phyloP scores from a whole-genome alignment of 2,329 filamentous ascomycete genomes.

The Aspergillus tanneri region DNA sequence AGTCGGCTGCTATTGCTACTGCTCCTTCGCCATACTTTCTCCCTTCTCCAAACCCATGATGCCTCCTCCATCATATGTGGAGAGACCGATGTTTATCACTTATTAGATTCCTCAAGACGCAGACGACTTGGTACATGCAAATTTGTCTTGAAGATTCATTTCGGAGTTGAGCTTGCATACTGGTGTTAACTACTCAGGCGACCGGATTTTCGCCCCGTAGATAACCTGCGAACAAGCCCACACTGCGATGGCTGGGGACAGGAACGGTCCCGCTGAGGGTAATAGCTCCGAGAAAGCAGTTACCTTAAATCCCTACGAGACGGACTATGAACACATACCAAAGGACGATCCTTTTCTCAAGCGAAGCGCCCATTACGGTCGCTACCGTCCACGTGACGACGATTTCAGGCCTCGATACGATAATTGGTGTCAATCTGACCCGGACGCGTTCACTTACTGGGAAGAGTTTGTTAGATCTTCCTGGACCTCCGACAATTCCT shows the following conservation, averaged over 20 bases:
- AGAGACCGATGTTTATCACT: conserved; percentile 9
- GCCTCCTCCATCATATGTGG: conserved; percentile 11
- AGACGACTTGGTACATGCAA: background rate
- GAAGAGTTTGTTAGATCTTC: conserved; percentile 32
- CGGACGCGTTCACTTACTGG: conserved; percentile 36
- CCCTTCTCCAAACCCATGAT: conserved; percentile 12
- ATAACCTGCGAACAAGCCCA: conserved; percentile 4
- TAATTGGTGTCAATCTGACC: conserved; percentile 34
- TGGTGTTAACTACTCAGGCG: background rate
- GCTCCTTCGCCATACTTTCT: too few relatives aligned
- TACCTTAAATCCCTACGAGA: conserved; percentile 36
- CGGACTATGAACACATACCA: conserved; percentile 31
- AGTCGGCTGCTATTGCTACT: too few relatives aligned
- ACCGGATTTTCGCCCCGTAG: background rate
- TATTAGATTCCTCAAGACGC: conserved; percentile 1
- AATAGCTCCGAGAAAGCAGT: conserved; percentile 12
- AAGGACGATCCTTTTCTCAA: conserved; percentile 36
- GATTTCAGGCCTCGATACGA: conserved; percentile 39
- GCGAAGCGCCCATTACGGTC: conserved; percentile 35
- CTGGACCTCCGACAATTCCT: conserved; percentile 33
- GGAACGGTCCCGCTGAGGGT: conserved; percentile 22
- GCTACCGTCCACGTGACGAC: conserved; percentile 32
- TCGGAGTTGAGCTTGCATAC: too few relatives aligned
- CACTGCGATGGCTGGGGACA: conserved; percentile 23
- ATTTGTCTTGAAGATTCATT: background rate